Base-by-base conservation (phyloP, 208 protist genomes). In the Trypanosoma scelopori region DNA sequence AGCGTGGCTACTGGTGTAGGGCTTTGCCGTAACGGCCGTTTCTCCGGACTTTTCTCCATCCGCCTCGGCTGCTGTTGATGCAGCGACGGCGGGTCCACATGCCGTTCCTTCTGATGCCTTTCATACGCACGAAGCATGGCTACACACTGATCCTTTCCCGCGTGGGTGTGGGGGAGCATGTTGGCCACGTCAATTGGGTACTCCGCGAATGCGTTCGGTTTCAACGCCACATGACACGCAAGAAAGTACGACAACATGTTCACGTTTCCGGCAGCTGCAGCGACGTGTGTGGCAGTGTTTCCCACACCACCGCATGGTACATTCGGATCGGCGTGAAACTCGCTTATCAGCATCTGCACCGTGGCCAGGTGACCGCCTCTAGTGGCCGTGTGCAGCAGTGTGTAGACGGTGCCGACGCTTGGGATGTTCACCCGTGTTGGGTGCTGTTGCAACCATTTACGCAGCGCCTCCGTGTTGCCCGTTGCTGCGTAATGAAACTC, bases 291-390 rank as follows among this genome's bases (percentile, higher is more conserved):
- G 48, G 69, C 67, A 20, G 83, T 90, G 62, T 82, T 76, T 47
- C 43, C 28, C n/a, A 61, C 66, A 7, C 74, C 84, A 2, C 81
- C 82, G 55, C 84, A 84, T 5, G 81, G 69, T 16, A 77, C 74
- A 28, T 57, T 51, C 5, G 69, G 45, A 45, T 93, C 84, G 0
- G 87, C 87, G 20, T 64, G 58, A 59, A 89, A 93, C 69, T 93
- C 84, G 23, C 74, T 68, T 12, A 80, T 78, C 27, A 93, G 59
- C 79, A 93, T 81, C 12, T 58, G 60, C 6, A 88, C 71, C 7
- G 60, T 81, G 12, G 46, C 20, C 25, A 82, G 23, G 42, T 83
- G 63, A 30, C 57, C 41, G 58, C 71, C 53, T 6, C 22, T 60
- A 32, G 78, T 71, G 28, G 75, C 69, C 11, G 65, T 85, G 69